Evolutionary conservation across 768 basidiomycete genomes (phyloP).

Genomic region (Lentinula boryana): DNA sequence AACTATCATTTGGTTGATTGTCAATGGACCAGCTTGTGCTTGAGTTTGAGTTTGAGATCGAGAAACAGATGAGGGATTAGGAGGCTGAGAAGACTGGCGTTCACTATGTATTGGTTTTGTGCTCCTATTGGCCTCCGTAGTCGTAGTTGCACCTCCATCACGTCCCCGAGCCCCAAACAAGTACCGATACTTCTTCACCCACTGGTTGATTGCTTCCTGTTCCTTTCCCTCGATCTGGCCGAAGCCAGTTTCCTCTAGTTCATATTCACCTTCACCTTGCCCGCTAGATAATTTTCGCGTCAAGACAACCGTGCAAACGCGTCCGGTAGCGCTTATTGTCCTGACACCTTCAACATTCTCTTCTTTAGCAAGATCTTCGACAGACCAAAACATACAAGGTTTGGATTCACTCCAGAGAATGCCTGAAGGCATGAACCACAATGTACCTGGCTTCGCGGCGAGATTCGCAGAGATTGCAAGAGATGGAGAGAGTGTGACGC

Average conservation of each 20-base stretch:
- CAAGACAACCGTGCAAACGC: constrained; percentile 41
- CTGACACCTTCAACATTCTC: constrained; percentile 22
- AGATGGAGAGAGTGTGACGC: constrained; percentile 39
- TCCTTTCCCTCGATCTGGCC: constrained; percentile 45
- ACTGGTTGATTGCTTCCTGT: constrained; percentile 38
- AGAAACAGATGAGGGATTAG: constrained; percentile 69
- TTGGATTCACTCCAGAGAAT: constrained; percentile 41
- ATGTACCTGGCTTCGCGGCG: constrained; percentile 38
- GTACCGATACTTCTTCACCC: constrained; percentile 32
- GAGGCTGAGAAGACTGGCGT: constrained; percentile 21
- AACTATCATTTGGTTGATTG: neutral
- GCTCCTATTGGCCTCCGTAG: neutral
- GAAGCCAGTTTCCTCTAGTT: constrained; percentile 34
- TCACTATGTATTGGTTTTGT: no score
- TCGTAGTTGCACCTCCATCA: neutral
- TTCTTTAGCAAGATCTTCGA: constrained; percentile 24
- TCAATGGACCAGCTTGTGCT: neutral
- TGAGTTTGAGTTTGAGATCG: neutral
- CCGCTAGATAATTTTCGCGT: constrained; percentile 13
- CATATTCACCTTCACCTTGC: constrained; percentile 5
- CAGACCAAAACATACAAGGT: constrained; percentile 42
- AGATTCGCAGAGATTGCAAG: constrained; percentile 61
- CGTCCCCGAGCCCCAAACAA: constrained; percentile 24
- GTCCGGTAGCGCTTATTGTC: constrained; percentile 39
- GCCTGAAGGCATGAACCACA: constrained; percentile 42